Conservation (phyloP, 139 green algal genomes). For the Raphidocelis subcapitata region DNA sequence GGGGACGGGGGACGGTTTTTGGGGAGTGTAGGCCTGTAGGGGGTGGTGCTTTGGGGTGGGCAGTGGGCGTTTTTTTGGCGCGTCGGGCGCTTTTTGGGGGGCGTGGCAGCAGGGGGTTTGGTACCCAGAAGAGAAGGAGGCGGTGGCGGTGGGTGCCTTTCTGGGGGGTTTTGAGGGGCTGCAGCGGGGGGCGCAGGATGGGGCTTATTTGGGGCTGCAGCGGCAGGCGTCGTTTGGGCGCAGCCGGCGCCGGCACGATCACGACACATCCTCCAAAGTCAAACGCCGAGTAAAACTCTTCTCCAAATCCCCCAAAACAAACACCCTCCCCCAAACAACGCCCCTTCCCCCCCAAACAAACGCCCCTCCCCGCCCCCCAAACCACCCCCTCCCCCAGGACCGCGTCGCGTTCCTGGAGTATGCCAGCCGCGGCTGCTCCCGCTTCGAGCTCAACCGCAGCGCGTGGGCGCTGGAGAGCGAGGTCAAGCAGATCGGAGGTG, state of each 20-base stretch:
- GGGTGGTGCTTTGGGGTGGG: not conserved
- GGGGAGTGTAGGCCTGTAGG: not conserved
- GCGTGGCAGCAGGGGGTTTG: conserved; percentile 95
- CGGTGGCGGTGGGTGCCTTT: conserved; percentile 49
- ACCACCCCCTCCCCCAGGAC: conserved; percentile 29
- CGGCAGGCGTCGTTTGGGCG: no score
- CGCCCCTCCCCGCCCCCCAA: no score
- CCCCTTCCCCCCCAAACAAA: no score
- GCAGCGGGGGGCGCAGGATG: not conserved
- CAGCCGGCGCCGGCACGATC: no score
- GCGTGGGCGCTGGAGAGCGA: conserved; percentile 76
- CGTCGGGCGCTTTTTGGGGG: not conserved
- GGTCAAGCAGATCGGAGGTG: conserved; percentile 62
- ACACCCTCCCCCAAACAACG: no score
- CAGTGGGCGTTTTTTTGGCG: not conserved
- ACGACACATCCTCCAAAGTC: no score
- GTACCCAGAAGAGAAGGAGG: conserved; percentile 90
- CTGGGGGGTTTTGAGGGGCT: not conserved
- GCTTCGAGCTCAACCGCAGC: conserved; percentile 75
- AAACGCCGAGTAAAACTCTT: no score
- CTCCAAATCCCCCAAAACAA: no score
- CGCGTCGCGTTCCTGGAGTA: conserved; percentile 54
- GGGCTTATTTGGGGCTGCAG: no score
- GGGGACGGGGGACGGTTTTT: not conserved
- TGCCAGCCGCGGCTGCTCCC: conserved; percentile 50